Conservation (phyloP, 768 basidiomycete genomes). For the Baorangia bicolor region DNA sequence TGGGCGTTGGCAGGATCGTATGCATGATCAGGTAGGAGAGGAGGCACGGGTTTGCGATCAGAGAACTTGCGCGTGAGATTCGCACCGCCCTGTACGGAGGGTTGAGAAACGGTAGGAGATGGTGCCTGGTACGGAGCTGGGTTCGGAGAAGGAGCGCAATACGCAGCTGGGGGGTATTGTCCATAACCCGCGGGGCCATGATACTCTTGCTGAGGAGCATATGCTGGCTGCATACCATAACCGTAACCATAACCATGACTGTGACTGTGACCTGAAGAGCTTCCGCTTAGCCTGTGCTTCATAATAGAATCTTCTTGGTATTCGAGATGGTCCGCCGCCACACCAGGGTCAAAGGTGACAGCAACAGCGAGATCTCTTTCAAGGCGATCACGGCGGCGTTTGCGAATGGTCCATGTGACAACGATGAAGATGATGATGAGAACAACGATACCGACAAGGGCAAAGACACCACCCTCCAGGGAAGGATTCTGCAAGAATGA, state of each 20-base stretch:
- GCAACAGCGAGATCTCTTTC: conserved; percentile 40
- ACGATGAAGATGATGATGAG: conserved; percentile 46
- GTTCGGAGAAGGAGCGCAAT: conserved; percentile 5
- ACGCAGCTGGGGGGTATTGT: conserved; percentile 15
- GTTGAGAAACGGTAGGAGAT: conserved; percentile 11
- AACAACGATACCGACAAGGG: conserved; percentile 46
- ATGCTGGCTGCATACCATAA: conserved; percentile 18
- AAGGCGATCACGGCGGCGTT: conserved; percentile 42
- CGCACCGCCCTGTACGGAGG: conserved; percentile 25
- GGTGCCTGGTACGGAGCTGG: conserved; percentile 11
- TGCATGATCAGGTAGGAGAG: conserved; percentile 20
- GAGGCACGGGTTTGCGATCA: conserved; percentile 34
- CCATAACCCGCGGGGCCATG: conserved; percentile 20
- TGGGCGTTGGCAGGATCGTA: conserved; percentile 24
- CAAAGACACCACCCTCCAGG: conserved; percentile 60
- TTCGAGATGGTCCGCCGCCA: conserved; percentile 27
- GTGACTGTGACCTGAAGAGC: conserved; percentile 28
- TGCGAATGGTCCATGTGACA: conserved; percentile 49
- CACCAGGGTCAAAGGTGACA: conserved; percentile 50
- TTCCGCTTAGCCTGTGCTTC: conserved; percentile 24
- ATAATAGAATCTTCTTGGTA: conserved; percentile 17
- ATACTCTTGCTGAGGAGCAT: conserved; percentile 23
- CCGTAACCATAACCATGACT: conserved; percentile 22
- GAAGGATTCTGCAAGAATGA: conserved; percentile 65
- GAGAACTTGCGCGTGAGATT: conserved; percentile 36